Percentiles rank a stretch among this genome's conserved stretches.
phyloP scores from a whole-genome alignment of 1,284 basidiomycete species.

The Ceratobasidium sp. region DNA sequence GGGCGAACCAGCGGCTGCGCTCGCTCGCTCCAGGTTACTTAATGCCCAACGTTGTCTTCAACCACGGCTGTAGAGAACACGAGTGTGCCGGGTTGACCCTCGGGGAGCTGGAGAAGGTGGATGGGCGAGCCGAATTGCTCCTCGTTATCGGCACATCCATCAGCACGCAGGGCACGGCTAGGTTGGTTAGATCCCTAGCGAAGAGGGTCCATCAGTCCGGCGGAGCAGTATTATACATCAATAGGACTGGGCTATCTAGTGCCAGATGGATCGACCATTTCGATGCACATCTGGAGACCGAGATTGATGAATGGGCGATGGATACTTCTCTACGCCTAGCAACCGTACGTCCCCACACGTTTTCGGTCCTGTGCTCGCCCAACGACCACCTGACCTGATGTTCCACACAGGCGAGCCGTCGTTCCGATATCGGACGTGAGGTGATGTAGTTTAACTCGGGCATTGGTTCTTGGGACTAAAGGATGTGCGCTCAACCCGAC shows the following conservation, averaged over 20 bases:
- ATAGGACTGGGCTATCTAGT: background rate
- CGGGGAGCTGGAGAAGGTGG: background rate
- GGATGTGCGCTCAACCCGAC: too few relatives aligned
- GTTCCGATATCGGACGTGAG: background rate
- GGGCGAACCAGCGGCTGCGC: background rate
- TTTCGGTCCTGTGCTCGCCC: too few relatives aligned
- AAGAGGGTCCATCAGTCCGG: background rate
- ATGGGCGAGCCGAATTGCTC: background rate
- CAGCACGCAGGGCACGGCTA: background rate
- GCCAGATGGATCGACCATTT: background rate
- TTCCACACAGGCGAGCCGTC: background rate
- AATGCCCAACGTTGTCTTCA: background rate
- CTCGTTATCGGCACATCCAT: conserved; percentile 11
- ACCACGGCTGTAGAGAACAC: background rate
- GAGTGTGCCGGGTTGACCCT: background rate
- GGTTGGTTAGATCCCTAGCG: background rate
- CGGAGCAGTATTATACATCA: background rate
- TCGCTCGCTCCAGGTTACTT: background rate
- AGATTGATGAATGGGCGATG: background rate
- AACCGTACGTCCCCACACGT: background rate
- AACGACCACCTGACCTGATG: background rate
- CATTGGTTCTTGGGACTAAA: too few relatives aligned
- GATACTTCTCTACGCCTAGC: background rate
- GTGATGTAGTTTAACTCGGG: background rate
- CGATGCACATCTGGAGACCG: background rate